Conservation (phyloP, 371 early-diverging fungal genomes). For the Synchytrium microbalum region DNA sequence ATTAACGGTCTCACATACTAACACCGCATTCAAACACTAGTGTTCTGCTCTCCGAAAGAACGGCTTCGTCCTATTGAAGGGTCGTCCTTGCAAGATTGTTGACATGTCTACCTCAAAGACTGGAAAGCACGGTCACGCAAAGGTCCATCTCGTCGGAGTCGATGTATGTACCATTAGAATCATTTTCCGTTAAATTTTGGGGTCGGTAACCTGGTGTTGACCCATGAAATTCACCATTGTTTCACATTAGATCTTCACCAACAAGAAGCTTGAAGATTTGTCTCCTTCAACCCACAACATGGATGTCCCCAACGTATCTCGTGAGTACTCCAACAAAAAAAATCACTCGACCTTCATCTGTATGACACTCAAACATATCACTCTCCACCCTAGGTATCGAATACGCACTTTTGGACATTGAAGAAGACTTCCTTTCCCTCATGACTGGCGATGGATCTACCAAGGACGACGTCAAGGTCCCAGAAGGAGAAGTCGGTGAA, state of each 20-base stretch:
- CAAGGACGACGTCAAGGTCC: conserved; percentile 94
- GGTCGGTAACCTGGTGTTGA: background rate
- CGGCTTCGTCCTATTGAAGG: conserved; percentile 96
- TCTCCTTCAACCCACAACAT: conserved; percentile 99
- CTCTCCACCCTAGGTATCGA: background rate
- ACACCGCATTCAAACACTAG: conserved; percentile 22
- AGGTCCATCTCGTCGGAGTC: conserved; percentile 91
- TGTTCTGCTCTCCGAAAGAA: conserved; percentile 98
- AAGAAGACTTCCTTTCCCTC: conserved; percentile 86
- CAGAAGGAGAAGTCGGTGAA: conserved; percentile 79
- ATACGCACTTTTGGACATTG: conserved; percentile 73
- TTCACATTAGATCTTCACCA: conserved; percentile 77
- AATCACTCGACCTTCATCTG: background rate
- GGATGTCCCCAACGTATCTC: conserved; percentile 92
- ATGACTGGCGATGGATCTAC: conserved; percentile 67
- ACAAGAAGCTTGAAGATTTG: conserved; percentile 90
- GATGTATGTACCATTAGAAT: conserved; percentile 43
- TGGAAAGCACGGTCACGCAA: conserved; percentile 99
- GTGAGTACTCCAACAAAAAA: conserved; percentile 45
- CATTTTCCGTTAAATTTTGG: no score
- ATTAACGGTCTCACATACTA: background rate
- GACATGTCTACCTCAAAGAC: conserved; percentile 63
- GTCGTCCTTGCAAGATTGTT: conserved; percentile 98
- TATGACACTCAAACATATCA: background rate
- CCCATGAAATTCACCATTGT: no score